Percentiles rank a stretch among this genome's conserved stretches.
Conservation (phyloP, 768 basidiomycete genomes). For the Mrakia gelida region DNA sequence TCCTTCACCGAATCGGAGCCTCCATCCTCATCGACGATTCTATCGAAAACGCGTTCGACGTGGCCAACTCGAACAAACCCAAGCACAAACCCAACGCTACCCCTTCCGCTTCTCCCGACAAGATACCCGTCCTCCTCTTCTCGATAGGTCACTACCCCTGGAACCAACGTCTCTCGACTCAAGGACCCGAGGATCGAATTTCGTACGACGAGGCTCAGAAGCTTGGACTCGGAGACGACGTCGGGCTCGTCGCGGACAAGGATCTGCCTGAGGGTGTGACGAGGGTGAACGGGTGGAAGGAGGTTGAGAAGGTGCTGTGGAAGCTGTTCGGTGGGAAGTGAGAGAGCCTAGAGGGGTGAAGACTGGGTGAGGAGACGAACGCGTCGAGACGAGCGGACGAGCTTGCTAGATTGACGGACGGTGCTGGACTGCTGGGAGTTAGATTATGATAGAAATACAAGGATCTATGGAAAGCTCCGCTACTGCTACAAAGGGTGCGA, state of each 20-base stretch:
- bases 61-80: not conserved
- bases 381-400: not conserved
- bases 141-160: slow-evolving; percentile 24
- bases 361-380: not conserved
- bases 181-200: slow-evolving; percentile 14
- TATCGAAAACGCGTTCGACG: slow-evolving; percentile 33
- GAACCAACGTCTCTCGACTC: slow-evolving; percentile 15
- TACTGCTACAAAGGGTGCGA: too few relatives aligned
- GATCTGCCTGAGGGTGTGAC: slow-evolving; percentile 22
- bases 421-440: too few relatives aligned
- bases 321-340: not conserved
- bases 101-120: not conserved
- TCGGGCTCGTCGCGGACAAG: slow-evolving; percentile 18
- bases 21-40: slow-evolving; percentile 29
- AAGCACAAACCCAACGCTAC: too few relatives aligned
- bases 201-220: slow-evolving; percentile 11
- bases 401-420: too few relatives aligned
- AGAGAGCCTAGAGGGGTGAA: not conserved
- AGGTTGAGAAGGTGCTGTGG: not conserved
- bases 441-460: too few relatives aligned
- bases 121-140: slow-evolving; percentile 30
- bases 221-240: slow-evolving; percentile 13
- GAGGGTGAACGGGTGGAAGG: slow-evolving; percentile 19
- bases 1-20: slow-evolving; percentile 23
- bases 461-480: too few relatives aligned